These are phyloP conservation scores for Rhizopogon salebrosus DNA, from an alignment of 768 basidiomycete genomes.

Conservation along the genomic window DNA sequence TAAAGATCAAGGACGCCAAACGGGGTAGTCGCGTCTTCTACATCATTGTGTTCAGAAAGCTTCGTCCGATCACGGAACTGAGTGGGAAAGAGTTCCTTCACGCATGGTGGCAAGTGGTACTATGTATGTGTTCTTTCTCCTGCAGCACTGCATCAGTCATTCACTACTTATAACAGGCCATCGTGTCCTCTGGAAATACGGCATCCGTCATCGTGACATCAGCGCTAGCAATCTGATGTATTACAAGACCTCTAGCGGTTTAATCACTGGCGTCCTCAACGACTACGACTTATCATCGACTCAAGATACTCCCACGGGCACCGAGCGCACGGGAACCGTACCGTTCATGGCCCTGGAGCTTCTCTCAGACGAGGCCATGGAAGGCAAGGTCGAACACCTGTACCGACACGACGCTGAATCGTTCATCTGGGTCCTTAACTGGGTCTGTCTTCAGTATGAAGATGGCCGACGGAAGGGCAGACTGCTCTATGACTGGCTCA, in stretches of 20 bases:
- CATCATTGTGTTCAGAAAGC: too few relatives aligned
- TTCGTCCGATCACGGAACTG: too few relatives aligned
- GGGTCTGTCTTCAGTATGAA: background rate
- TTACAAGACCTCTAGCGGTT: background rate
- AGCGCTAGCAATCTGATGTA: slow-evolving; percentile 9
- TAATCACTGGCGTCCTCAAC: slow-evolving; percentile 7
- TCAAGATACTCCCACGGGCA: background rate
- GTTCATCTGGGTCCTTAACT: background rate
- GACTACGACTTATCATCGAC: slow-evolving; percentile 5
- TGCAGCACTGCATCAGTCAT: too few relatives aligned
- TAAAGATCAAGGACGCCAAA: too few relatives aligned
- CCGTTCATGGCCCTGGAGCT: slow-evolving; percentile 9
- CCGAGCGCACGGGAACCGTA: slow-evolving; percentile 7
- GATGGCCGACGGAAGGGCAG: background rate
- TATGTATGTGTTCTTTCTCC: too few relatives aligned
- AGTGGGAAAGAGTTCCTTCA: too few relatives aligned
- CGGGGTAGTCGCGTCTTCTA: too few relatives aligned
- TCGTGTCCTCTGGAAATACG: background rate
- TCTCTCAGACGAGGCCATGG: background rate
- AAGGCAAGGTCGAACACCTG: background rate
- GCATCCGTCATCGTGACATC: slow-evolving; percentile 7
- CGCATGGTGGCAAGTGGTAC: too few relatives aligned
- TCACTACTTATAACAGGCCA: background rate
- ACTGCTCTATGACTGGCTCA: too few relatives aligned
- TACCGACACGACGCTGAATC: background rate